phyloP scores from a whole-genome alignment of 2,329 filamentous ascomycete species.

The Diplodia intermedia region DNA sequence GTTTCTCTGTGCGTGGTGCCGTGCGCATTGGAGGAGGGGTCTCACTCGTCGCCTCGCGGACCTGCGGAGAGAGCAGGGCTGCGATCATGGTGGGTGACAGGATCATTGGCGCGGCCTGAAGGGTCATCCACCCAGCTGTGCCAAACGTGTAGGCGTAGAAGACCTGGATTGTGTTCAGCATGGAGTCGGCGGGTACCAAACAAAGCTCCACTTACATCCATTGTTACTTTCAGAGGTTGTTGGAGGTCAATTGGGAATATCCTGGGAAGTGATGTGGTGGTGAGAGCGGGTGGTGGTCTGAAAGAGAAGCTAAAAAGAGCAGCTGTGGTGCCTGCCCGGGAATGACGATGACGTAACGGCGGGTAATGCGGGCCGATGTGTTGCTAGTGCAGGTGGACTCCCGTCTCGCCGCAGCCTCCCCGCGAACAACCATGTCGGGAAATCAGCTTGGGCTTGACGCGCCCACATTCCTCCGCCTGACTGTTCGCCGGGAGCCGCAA shows the following conservation, averaged over 20 bases:
- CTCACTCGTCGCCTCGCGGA: slow-evolving; percentile 62
- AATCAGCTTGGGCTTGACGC: background rate
- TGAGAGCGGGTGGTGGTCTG: background rate
- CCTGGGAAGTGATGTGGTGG: background rate
- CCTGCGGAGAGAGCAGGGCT: slow-evolving; percentile 64
- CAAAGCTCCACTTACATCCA: slow-evolving; percentile 23
- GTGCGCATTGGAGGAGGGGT: background rate
- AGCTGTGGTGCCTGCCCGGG: too few species aligned
- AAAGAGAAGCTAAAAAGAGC: slow-evolving; percentile 5
- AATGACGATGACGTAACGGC: slow-evolving; percentile 16
- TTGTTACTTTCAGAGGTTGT: background rate
- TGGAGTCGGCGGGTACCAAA: background rate
- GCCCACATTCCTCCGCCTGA: slow-evolving; percentile 7
- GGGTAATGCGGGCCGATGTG: slow-evolving; percentile 9
- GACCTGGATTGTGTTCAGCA: slow-evolving; percentile 42
- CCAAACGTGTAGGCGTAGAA: slow-evolving; percentile 54
- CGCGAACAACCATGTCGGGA: background rate
- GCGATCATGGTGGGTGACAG: slow-evolving; percentile 67
- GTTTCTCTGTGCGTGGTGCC: background rate
- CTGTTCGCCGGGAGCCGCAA: background rate
- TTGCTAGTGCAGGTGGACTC: background rate
- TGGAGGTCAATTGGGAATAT: background rate
- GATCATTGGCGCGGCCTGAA: slow-evolving; percentile 62
- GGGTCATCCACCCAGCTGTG: slow-evolving; percentile 53
- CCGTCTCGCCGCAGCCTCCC: background rate